Base-by-base conservation (phyloP, 2,329 filamentous ascomycete species). In the Hypoxylon sp. region DNA sequence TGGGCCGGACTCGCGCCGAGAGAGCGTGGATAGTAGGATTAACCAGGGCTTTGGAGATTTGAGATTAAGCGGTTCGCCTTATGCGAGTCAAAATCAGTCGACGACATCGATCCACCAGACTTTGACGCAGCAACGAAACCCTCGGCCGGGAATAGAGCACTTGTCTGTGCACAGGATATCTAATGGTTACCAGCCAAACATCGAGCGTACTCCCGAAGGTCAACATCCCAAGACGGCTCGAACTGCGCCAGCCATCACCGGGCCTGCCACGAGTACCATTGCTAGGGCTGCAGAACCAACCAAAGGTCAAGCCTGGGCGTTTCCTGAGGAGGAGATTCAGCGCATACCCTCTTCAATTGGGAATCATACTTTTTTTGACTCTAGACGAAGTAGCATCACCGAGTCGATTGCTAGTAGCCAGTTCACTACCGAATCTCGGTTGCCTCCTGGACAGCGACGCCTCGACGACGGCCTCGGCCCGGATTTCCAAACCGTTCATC, bases 251-350 rank as follows among this genome's bases (percentile, higher is more conserved):
- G 87, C 91, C 7, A 95, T 95, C 72, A 92, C 90, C 24, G 91
- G 91, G 70, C 91, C 82, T 67, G 90, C 83, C 69, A 89, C 81
- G 55, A 86, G 83, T 78, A 87, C 81, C 73, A 92, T 84, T 80
- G 90, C 87, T 73, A 89, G 82, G 70, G 92, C 92, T 38, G 89
- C 91, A 28, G 90, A 93, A 75, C 91, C 92, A 4, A 94, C 91
- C 9, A 93, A 93, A 77, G 92, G 92, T 75, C 91, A 91, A 76
- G 90, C 92, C 3, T 95, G 92, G 91, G 92, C 92, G 70, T 94
- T 94, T 71, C 91, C 92, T 1, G 91, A 93, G 73, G 88, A 91
- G 56, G 86, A 89, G 54, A 87, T 91, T 2, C 83, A 86, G 62
- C 79, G 84, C 57, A 74, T 82, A 49, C 79, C 81, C 4, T 83